phyloP scores from a whole-genome alignment of 768 basidiomycete species.

The Russula abietina region DNA sequence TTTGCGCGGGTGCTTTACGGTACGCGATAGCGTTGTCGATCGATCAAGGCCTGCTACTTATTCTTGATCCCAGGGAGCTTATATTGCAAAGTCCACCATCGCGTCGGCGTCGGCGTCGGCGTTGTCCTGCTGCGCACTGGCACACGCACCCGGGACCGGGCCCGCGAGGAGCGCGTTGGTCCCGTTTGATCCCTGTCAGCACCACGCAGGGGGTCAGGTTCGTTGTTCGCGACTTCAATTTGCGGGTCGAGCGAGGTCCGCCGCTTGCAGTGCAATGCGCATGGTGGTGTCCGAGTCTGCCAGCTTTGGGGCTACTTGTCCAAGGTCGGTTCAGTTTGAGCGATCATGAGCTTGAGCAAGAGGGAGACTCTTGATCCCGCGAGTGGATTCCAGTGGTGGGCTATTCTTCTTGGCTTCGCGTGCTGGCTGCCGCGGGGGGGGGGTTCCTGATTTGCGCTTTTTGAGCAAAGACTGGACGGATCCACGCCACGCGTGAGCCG shows the following conservation, averaged over 20 bases:
- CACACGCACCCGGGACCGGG: slow-evolving; percentile 42
- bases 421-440: slow-evolving; percentile 17
- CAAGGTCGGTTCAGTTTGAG: slow-evolving; percentile 35
- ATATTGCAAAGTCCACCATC: slow-evolving; percentile 48
- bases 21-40: slow-evolving; percentile 42
- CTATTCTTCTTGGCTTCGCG: slow-evolving; percentile 16
- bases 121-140: slow-evolving; percentile 43
- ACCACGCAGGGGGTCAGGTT: slow-evolving; percentile 42
- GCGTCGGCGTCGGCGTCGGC: slow-evolving; percentile 45
- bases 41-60: too few relatives aligned
- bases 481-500: too few relatives aligned
- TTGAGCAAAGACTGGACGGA: neutral
- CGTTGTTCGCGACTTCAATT: slow-evolving; percentile 30
- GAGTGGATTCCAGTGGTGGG: slow-evolving; percentile 17
- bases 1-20: slow-evolving; percentile 40
- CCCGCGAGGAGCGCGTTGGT: slow-evolving; percentile 41
- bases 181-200: slow-evolving; percentile 37
- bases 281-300: too few relatives aligned
- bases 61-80: slow-evolving; percentile 40
- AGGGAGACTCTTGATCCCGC: too few relatives aligned
- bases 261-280: slow-evolving; percentile 36
- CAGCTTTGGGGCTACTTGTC: slow-evolving; percentile 36
- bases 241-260: slow-evolving; percentile 30
- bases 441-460: neutral
- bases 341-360: slow-evolving; percentile 30